Base-by-base conservation (phyloP, 2,329 filamentous ascomycete species). In the Calonectria pseudoreteaudii region DNA sequence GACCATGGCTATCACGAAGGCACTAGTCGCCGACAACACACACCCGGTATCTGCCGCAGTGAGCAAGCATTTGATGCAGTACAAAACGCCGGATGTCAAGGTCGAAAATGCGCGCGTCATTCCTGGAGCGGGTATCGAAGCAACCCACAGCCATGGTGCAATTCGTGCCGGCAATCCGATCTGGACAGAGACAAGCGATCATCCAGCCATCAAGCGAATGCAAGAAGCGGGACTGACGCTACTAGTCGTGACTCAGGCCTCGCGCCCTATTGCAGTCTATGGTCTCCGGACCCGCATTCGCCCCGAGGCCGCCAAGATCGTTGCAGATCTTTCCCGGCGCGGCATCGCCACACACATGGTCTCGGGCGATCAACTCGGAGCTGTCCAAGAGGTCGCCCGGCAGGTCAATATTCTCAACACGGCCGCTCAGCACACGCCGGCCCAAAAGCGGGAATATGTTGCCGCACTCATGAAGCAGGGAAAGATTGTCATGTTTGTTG, bases 361-460 rank as follows among this genome's bases (percentile, higher is more conserved):
- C 47, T 92, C 89, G 50, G 91, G 91, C 36, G 91, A 93, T 74
- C 86, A 89, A 67, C 79, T 83, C 10, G 81, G 82, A 7, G 87
- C 89, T 1, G 90, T 91, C 8, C 79, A 86, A 36, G 77, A 84
- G 18, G 82, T 89, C n/a, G 91, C 90, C 7, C 80, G 47, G 86
- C 90, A 77, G 31, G 79, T 83, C 31, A 77, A 77, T 26, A 83
- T 84, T 56, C 79, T 84, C 2, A 85, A 89, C 34, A 83, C 87
- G 2, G 84, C 83, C 20, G 85, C 86, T 10, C 84, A 87, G 31
- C 86, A 87, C 79, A 87, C 86, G 0, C 91, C 91, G 0, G 83
- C 83, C 2, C 86, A 90, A 74, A 93, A 93, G 78, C 85, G 87
- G 30, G 80, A 83, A 3, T 92, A 92, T 79, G 83, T 92, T 10